These are phyloP conservation scores for Stephania yunnanensis DNA, from an alignment of 164 flowering plant species.

Conservation along the genomic window DNA sequence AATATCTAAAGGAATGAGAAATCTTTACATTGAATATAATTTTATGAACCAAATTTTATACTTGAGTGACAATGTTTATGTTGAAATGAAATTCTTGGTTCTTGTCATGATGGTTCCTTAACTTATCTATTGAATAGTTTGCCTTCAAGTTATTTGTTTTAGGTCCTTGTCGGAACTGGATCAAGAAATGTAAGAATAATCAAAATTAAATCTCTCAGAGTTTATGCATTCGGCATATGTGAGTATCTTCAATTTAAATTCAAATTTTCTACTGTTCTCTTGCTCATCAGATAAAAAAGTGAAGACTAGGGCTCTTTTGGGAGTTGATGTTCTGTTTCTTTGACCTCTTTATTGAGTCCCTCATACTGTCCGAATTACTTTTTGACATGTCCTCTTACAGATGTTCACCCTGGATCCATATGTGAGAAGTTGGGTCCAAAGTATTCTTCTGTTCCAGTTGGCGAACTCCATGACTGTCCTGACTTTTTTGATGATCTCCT, in stretches of 20 bases:
- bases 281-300: no score
- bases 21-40: background rate
- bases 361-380: background rate
- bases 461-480: slow-evolving; percentile 47
- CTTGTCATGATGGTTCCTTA: background rate
- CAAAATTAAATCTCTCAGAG: slow-evolving; percentile 69
- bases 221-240: slow-evolving; percentile 96
- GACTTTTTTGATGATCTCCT: slow-evolving; percentile 83
- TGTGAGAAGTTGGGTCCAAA: slow-evolving; percentile 81
- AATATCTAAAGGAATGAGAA: no score
- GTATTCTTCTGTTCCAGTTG: slow-evolving; percentile 58
- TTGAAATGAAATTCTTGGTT: background rate
- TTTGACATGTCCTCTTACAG: slow-evolving; percentile 26
- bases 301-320: no score
- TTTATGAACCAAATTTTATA: background rate
- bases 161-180: slow-evolving; percentile 97
- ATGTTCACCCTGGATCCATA: slow-evolving; percentile 71
- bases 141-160: slow-evolving; percentile 8
- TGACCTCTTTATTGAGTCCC: background rate
- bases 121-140: background rate
- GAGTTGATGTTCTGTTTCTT: background rate
- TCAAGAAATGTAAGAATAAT: slow-evolving; percentile 69
- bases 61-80: background rate
- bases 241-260: slow-evolving; percentile 30
- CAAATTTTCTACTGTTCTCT: no score